Evolutionary conservation across 345 rosid species (phyloP).

Genomic region (Raphanus raphanistrum): DNA sequence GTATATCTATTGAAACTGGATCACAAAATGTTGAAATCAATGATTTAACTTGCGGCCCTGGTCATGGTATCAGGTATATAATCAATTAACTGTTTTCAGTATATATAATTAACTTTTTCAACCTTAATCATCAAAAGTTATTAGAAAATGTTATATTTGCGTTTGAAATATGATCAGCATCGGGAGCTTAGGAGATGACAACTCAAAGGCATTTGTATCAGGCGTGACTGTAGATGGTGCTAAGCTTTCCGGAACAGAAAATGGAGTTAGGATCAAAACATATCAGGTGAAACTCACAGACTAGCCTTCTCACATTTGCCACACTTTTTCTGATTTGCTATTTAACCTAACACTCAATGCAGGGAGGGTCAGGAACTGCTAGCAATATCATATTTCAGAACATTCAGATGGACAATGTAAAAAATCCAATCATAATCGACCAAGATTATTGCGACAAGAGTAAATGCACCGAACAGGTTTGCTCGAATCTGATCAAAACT

Average conservation of each 20-base stretch:
- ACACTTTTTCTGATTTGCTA: background rate
- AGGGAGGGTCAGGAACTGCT: slow-evolving; percentile 94
- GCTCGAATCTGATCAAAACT: background rate
- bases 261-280: slow-evolving; percentile 94
- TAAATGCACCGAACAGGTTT: slow-evolving; percentile 64
- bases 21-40: slow-evolving; percentile 35
- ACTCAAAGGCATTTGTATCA: slow-evolving; percentile 63
- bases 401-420: slow-evolving; percentile 67
- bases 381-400: slow-evolving; percentile 67
- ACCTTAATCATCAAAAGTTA: background rate
- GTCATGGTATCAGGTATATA: slow-evolving; percentile 38
- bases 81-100: background rate
- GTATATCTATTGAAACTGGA: slow-evolving; percentile 58
- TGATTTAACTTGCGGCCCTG: slow-evolving; percentile 39
- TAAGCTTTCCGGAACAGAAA: slow-evolving; percentile 60
- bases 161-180: slow-evolving; percentile 46
- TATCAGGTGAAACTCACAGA: slow-evolving; percentile 56
- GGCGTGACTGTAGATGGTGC: slow-evolving; percentile 64
- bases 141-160: background rate
- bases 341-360: background rate
- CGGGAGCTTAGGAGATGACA: slow-evolving; percentile 68
- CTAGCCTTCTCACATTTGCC: background rate
- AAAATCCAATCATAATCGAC: slow-evolving; percentile 81
- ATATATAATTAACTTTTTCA: background rate
- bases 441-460: slow-evolving; percentile 78